A percentile compares a stretch with the other conserved stretches of the same genome.
Evolutionary conservation across 768 basidiomycete species (phyloP).

Genomic region (Lactarius evosmus): DNA sequence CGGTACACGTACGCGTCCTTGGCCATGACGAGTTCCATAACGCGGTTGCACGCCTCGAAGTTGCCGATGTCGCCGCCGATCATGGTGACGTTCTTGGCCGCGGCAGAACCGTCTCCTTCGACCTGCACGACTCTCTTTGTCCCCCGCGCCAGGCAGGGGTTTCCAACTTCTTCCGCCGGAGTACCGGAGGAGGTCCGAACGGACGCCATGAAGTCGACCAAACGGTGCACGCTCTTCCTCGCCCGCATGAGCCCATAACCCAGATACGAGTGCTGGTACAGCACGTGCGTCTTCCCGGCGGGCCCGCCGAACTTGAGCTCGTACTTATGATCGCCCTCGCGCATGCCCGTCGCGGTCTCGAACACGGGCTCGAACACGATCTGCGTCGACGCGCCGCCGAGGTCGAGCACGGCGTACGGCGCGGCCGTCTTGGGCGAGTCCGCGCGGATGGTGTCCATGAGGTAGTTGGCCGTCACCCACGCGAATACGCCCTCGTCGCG

Average conservation of each 20-base stretch:
- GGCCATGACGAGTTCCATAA: conserved; percentile 87
- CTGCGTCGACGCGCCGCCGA: conserved; percentile 96
- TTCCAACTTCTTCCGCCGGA: conserved; percentile 43
- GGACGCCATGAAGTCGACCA: conserved; percentile 82
- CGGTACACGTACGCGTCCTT: conserved; percentile 70
- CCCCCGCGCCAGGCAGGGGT: conserved; percentile 78
- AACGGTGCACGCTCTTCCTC: conserved; percentile 74
- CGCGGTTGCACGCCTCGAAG: conserved; percentile 80
- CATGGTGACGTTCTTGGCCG: conserved; percentile 73
- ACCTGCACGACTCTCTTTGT: conserved; percentile 64
- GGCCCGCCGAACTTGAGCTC: conserved; percentile 64
- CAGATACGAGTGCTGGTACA: conserved; percentile 98
- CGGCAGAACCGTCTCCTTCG: conserved; percentile 42
- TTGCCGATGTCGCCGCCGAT: conserved; percentile 74
- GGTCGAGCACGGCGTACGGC: conserved; percentile 89
- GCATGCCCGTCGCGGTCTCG: conserved; percentile 44
- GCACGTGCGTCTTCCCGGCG: conserved; percentile 51
- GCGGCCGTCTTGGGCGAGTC: conserved; percentile 44
- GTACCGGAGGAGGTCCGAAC: conserved; percentile 38
- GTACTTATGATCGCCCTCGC: conserved; percentile 91
- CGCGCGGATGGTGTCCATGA: conserved; percentile 68
- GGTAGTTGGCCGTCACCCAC: conserved; percentile 97
- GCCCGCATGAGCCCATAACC: conserved; percentile 95
- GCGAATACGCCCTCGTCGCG: conserved; percentile 97
- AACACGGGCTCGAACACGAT: conserved; percentile 91